phyloP scores from a whole-genome alignment of 345 rosid genomes.

The Rhizophora apiculata region DNA sequence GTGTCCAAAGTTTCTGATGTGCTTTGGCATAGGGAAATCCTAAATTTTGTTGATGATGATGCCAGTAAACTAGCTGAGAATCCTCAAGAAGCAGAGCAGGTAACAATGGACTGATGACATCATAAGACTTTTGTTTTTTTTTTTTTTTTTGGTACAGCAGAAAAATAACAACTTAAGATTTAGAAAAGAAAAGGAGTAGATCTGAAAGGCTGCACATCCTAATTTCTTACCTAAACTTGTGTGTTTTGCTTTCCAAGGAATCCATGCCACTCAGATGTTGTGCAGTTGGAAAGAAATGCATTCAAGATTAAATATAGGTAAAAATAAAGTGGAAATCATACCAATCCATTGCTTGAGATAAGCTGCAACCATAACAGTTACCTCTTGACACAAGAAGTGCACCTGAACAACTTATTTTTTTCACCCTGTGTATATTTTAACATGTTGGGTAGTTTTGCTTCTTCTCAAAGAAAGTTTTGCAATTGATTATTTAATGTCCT shows the following conservation, averaged over 20 bases:
- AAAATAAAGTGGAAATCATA: no score
- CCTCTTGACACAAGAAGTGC: not conserved
- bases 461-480: not conserved
- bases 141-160: no score
- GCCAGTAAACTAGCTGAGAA: constrained; percentile 18
- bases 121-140: no score
- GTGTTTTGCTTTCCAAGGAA: not conserved
- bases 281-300: not conserved
- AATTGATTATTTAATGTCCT: not conserved
- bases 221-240: not conserved
- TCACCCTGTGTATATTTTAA: not conserved
- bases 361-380: not conserved
- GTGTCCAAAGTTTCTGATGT: constrained; percentile 71
- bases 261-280: not conserved
- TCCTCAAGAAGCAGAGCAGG: constrained; percentile 34
- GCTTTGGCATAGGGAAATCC: constrained; percentile 52
- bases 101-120: constrained; percentile 5
- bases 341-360: not conserved
- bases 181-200: no score
- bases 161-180: not conserved
- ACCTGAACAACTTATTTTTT: not conserved
- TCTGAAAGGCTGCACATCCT: not conserved
- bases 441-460: not conserved
- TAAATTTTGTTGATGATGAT: constrained; percentile 41
- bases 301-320: no score